Evolutionary conservation across 257 asterid species (phyloP).

Genomic region (Linaria vulgaris): DNA sequence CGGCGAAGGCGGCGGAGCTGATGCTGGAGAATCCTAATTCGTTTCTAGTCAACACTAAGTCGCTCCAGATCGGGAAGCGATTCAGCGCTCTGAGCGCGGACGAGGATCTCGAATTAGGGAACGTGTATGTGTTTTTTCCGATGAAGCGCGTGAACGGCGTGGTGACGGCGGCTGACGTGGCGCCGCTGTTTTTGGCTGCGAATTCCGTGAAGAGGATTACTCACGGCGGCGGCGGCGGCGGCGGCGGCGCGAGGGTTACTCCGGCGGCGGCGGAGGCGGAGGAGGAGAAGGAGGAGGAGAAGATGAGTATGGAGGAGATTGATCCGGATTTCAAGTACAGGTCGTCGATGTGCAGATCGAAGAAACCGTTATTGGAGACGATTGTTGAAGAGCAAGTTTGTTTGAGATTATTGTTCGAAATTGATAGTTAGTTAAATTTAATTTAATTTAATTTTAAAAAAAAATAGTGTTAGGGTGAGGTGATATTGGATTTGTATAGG

Average conservation of each 20-base stretch:
- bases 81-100: constrained; percentile 76
- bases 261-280: constrained; percentile 25
- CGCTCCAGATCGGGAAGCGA: constrained; percentile 66
- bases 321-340: constrained; percentile 62
- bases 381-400: constrained; percentile 62
- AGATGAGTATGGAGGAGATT: constrained; percentile 60
- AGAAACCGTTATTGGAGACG: constrained; percentile 87
- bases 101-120: constrained; percentile 73
- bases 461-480: no score
- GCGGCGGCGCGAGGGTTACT: constrained; percentile 13
- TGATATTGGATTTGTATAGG: no score
- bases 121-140: constrained; percentile 63
- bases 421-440: no score
- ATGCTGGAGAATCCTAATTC: constrained; percentile 59
- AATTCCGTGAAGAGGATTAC: constrained; percentile 47
- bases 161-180: constrained; percentile 74
- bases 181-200: constrained; percentile 56
- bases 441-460: no score
- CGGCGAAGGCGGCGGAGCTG: constrained; percentile 53
- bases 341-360: constrained; percentile 65
- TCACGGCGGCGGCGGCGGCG: constrained; percentile 46
- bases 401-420: constrained; percentile 25
- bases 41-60: constrained; percentile 54
- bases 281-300: constrained; percentile 42
- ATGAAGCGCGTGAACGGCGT: constrained; percentile 64